Conservation (phyloP, 2,329 filamentous ascomycete genomes). For the Neospermospora avenae region DNA sequence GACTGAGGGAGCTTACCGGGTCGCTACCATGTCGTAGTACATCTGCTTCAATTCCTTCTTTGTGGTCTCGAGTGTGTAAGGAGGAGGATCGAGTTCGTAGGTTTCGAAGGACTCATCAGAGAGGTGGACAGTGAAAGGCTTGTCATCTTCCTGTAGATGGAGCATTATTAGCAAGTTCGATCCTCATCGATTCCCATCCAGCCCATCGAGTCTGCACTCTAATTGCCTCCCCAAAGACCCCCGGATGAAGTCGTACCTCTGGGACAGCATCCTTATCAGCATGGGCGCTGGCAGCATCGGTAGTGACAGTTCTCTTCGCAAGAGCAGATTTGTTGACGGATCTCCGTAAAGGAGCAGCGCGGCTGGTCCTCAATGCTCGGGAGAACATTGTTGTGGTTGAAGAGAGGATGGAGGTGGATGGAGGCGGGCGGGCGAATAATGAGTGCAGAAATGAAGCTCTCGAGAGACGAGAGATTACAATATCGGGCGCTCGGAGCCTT, state of each 20-base stretch:
- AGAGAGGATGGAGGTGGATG: not conserved
- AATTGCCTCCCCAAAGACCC: slow-evolving; percentile 5
- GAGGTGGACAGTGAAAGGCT: slow-evolving; percentile 86
- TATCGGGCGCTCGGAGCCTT: slow-evolving; percentile 7
- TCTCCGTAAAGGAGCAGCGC: slow-evolving; percentile 53
- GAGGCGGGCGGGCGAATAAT: slow-evolving; percentile 6
- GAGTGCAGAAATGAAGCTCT: slow-evolving; percentile 13
- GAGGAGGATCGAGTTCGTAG: slow-evolving; percentile 94
- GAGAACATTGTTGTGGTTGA: slow-evolving; percentile 60
- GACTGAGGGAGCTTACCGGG: slow-evolving; percentile 65
- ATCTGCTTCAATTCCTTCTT: slow-evolving; percentile 99
- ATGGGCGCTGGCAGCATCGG: slow-evolving; percentile 88
- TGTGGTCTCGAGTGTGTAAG: slow-evolving; percentile 88
- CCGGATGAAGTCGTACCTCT: slow-evolving; percentile 46
- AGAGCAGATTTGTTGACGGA: slow-evolving; percentile 35
- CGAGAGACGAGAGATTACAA: no score
- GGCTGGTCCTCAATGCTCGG: slow-evolving; percentile 62
- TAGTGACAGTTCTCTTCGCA: slow-evolving; percentile 74
- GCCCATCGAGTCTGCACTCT: slow-evolving; percentile 8
- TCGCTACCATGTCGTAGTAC: slow-evolving; percentile 96
- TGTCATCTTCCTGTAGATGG: slow-evolving; percentile 74
- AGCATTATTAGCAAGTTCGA: not conserved
- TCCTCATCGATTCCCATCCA: not conserved
- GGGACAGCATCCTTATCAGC: slow-evolving; percentile 74
- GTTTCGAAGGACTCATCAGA: slow-evolving; percentile 99